Evolutionary conservation across 768 basidiomycete genomes (phyloP).

Genomic region (Leucocoprinus leucothites): DNA sequence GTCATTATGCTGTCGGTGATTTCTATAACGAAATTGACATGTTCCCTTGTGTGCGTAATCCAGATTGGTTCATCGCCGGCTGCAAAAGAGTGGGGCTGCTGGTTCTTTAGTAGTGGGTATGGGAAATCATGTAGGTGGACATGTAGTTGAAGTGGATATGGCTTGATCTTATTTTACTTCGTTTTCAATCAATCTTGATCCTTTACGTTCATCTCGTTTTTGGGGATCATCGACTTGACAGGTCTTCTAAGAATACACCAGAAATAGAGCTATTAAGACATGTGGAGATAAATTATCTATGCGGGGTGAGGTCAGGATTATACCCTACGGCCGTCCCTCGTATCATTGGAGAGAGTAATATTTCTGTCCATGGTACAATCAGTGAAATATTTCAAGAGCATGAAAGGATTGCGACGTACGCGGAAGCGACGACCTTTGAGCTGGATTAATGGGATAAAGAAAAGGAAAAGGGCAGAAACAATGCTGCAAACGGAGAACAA

Average conservation of each 20-base stretch:
- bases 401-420: not conserved
- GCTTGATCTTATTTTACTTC: not conserved
- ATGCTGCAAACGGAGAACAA: slow-evolving; percentile 28
- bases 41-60: not conserved
- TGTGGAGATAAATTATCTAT: not conserved
- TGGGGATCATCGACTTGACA: not conserved
- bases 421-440: slow-evolving; percentile 18
- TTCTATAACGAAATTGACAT: not conserved
- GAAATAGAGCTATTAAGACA: not conserved
- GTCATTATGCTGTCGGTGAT: no score
- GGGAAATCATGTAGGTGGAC: not conserved
- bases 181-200: not conserved
- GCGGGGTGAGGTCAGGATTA: no score
- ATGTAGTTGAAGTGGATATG: slow-evolving; percentile 7
- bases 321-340: no score
- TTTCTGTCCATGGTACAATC: not conserved
- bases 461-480: slow-evolving; percentile 44
- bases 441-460: slow-evolving; percentile 47
- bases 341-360: not conserved
- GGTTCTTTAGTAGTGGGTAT: slow-evolving; percentile 7
- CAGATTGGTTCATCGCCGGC: slow-evolving; percentile 18
- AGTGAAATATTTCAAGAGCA: not conserved
- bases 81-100: slow-evolving; percentile 6
- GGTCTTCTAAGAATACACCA: not conserved
- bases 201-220: not conserved